Evolutionary conservation across 2,329 filamentous ascomycete species (phyloP).

Genomic region (Apiospora pterosperma): DNA sequence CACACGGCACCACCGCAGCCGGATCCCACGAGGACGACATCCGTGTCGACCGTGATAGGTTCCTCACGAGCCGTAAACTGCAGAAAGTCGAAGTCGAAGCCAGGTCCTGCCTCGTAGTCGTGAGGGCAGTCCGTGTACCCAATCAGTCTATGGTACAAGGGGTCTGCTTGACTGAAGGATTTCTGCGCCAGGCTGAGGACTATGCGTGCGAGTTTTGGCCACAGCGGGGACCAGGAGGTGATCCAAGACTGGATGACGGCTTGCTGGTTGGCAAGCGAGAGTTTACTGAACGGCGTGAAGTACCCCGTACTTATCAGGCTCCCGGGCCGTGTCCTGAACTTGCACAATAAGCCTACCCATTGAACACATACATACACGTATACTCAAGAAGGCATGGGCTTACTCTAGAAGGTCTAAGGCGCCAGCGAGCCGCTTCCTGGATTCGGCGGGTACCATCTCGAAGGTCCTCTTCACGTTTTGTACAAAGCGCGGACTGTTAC

Average conservation of each 20-base stretch:
- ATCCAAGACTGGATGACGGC: conserved; percentile 59
- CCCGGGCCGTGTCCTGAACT: conserved; percentile 55
- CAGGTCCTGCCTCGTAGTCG: conserved; percentile 46
- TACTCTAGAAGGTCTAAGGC: conserved; percentile 41
- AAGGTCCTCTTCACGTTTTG: conserved; percentile 44
- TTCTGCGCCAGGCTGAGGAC: conserved; percentile 53
- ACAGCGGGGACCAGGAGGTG: conserved; percentile 49
- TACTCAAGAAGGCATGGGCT: not conserved
- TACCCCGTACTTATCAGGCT: conserved; percentile 67
- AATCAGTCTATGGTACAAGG: conserved; percentile 50
- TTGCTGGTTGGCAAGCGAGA: conserved; percentile 24
- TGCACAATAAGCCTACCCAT: conserved; percentile 7
- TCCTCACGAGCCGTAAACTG: conserved; percentile 45
- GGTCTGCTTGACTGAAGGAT: conserved; percentile 52
- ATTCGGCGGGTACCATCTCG: conserved; percentile 27
- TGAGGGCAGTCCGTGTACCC: conserved; percentile 55
- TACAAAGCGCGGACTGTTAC: conserved; percentile 49
- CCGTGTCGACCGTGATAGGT: conserved; percentile 65
- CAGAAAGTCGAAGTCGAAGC: conserved; percentile 58
- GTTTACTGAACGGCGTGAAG: conserved; percentile 53
- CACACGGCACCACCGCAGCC: conserved; percentile 81
- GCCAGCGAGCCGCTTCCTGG: conserved; percentile 33
- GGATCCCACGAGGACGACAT: conserved; percentile 82
- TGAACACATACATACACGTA: not conserved
- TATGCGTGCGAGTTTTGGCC: conserved; percentile 54